Percentiles rank a stretch among this genome's conserved stretches.
phyloP scores from a whole-genome alignment of 2,329 filamentous ascomycete species.

The Penicillium occitanis region DNA sequence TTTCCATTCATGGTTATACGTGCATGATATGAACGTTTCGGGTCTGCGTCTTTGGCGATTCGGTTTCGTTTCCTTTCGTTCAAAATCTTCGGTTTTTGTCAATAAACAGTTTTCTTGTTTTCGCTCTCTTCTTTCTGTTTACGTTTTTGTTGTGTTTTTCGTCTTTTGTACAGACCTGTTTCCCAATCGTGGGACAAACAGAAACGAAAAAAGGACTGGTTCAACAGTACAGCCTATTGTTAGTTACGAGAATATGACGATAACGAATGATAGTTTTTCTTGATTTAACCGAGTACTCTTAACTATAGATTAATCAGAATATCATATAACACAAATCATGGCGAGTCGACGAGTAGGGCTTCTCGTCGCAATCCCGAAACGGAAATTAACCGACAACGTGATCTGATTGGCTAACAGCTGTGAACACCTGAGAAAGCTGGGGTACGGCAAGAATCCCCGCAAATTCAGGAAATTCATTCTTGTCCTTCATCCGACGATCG shows the following conservation, averaged over 20 bases:
- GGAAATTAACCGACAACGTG: conserved; percentile 3
- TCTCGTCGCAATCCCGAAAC: background rate
- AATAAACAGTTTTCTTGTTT: background rate
- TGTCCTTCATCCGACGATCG: background rate
- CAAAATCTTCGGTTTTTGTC: background rate
- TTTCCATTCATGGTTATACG: background rate
- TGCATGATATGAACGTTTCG: background rate
- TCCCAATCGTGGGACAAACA: background rate
- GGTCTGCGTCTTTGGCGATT: background rate
- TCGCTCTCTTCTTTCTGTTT: background rate
- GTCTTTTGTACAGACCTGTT: conserved; percentile 1
- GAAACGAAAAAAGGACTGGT: conserved; percentile 9
- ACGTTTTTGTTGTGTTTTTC: background rate
- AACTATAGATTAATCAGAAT: background rate
- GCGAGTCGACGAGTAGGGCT: background rate
- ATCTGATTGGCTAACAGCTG: background rate
- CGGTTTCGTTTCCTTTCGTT: background rate
- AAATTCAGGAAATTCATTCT: background rate
- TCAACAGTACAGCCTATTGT: conserved; percentile 16
- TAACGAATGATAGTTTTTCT: conserved; percentile 1
- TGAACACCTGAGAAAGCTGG: background rate
- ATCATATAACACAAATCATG: background rate
- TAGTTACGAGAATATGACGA: conserved; percentile 13
- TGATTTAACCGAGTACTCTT: background rate
- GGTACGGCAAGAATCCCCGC: conserved; percentile 9